phyloP scores from a whole-genome alignment of 2,329 filamentous ascomycete species.

The Alternaria hordeiaustralica region DNA sequence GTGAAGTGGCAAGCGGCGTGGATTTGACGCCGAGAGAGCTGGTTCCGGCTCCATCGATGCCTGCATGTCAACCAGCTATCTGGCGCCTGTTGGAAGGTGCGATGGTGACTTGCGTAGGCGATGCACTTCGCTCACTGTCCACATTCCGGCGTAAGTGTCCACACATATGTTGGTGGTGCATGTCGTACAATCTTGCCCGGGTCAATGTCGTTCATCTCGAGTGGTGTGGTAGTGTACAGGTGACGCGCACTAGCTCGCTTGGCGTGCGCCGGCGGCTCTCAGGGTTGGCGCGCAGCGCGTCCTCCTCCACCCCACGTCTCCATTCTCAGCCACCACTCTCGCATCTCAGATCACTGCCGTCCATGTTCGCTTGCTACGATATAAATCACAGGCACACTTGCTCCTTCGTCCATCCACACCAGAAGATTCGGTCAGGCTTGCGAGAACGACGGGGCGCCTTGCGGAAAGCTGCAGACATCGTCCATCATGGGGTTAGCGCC shows the following conservation, averaged over 20 bases:
- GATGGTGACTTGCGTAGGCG: not conserved
- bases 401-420: not conserved
- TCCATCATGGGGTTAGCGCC: not conserved
- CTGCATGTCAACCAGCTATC: not conserved
- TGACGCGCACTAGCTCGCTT: not conserved
- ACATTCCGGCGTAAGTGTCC: not conserved
- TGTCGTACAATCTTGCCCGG: not conserved
- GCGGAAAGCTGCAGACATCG: not conserved
- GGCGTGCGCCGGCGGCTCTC: not conserved
- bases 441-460: not conserved
- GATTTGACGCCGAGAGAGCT: no score
- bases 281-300: not conserved
- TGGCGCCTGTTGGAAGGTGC: not conserved
- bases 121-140: not conserved
- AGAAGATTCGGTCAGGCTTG: not conserved
- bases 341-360: not conserved
- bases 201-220: not conserved
- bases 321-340: not conserved
- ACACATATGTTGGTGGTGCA: not conserved
- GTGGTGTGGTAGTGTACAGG: not conserved
- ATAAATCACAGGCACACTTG: not conserved
- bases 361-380: not conserved
- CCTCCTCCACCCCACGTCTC: not conserved
- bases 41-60: not conserved
- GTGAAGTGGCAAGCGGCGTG: no score